A percentile compares a stretch with the other conserved stretches of the same genome.
Evolutionary conservation across 2,329 filamentous ascomycete genomes (phyloP).

Genomic region (Fonsecaea monophora): DNA sequence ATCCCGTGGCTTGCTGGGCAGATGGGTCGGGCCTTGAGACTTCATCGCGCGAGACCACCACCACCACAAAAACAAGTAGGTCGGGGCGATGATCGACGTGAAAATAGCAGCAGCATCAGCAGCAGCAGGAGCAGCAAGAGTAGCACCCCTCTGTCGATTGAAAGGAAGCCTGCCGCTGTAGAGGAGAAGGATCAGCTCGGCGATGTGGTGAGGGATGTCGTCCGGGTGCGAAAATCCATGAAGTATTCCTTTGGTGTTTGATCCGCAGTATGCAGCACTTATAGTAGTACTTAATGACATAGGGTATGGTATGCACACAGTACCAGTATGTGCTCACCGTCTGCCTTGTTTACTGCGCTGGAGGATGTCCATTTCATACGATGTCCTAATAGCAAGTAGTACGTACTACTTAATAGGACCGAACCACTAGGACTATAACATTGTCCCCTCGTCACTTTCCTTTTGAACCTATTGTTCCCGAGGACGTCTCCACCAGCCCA

Average conservation of each 20-base stretch:
- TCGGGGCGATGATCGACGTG: too few species aligned
- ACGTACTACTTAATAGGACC: too few species aligned
- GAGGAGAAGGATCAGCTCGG: background rate
- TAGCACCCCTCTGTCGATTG: background rate
- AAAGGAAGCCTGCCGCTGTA: background rate
- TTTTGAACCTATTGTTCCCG: too few species aligned
- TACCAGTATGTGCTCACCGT: too few species aligned
- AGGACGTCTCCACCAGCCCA: too few species aligned
- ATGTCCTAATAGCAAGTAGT: too few species aligned
- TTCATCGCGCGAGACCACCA: background rate
- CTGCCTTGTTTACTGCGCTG: too few species aligned
- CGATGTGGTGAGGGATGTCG: background rate
- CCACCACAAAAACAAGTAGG: background rate
- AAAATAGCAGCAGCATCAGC: background rate
- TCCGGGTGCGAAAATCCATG: background rate
- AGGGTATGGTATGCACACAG: too few species aligned
- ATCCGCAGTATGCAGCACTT: background rate
- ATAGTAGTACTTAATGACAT: too few species aligned
- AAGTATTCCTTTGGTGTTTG: conserved; percentile 5
- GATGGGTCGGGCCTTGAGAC: background rate
- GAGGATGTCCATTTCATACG: too few species aligned
- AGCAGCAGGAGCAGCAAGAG: background rate
- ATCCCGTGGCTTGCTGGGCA: conserved; percentile 11
- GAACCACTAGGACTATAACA: too few species aligned
- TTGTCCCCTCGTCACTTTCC: too few species aligned